A percentile compares a stretch with the other conserved stretches of the same genome.
Evolutionary conservation across 768 basidiomycete genomes (phyloP).

Genomic region (Leccinum arenicola): DNA sequence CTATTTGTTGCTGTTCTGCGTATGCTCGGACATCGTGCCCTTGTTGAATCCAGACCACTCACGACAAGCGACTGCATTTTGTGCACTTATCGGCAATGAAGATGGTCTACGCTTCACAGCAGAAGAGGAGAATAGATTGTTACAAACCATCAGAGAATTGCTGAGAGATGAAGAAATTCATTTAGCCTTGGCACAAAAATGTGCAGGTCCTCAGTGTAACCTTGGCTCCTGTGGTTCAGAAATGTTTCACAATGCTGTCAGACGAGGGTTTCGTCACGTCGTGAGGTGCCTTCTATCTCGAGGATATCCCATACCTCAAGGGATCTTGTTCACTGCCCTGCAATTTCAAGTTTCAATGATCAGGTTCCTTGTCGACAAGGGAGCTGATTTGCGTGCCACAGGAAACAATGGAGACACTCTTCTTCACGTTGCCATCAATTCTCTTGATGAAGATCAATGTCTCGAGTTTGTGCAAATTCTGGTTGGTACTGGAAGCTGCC

Average conservation of each 20-base stretch:
- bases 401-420: too few species aligned
- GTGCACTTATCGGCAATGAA: not conserved
- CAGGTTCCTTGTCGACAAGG: not conserved
- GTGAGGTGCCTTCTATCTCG: not conserved
- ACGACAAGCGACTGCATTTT: not conserved
- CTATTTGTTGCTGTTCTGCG: not conserved
- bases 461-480: too few species aligned
- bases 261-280: not conserved
- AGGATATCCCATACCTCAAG: not conserved
- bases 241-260: not conserved
- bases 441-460: too few species aligned
- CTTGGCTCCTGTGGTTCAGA: not conserved
- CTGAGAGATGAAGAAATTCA: not conserved
- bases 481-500: too few species aligned
- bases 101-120: not conserved
- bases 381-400: not conserved
- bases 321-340: not conserved
- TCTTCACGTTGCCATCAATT: too few species aligned
- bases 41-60: not conserved
- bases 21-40: not conserved
- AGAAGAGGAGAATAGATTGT: not conserved
- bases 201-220: not conserved
- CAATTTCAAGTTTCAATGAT: not conserved
- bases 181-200: not conserved
- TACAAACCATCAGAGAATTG: not conserved